Conservation (phyloP, 768 basidiomycete species). For the Leccinum rimulosum region DNA sequence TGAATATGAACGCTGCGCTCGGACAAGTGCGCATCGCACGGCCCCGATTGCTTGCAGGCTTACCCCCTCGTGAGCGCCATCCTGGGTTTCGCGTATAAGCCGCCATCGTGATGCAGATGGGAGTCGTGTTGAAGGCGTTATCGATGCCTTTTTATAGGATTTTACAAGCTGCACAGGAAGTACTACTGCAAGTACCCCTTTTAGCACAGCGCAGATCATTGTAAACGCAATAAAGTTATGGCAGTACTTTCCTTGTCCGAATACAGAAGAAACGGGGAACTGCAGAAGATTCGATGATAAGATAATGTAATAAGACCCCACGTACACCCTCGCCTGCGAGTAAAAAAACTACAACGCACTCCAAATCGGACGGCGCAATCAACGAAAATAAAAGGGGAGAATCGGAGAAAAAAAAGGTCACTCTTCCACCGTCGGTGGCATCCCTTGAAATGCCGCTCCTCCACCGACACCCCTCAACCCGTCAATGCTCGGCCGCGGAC, state of each 20-base stretch:
- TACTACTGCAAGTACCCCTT: not conserved
- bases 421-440: slow-evolving; percentile 29
- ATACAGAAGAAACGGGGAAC: slow-evolving; percentile 1
- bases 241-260: not conserved
- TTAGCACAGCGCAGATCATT: slow-evolving; percentile 11
- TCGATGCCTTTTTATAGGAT: not conserved
- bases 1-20: slow-evolving; percentile 15
- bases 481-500: slow-evolving; percentile 75
- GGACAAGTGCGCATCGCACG: not conserved
- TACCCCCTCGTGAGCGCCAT: slow-evolving; percentile 18
- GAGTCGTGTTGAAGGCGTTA: not conserved
- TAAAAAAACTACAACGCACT: not conserved
- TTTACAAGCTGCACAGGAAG: slow-evolving; percentile 1
- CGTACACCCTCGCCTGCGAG: slow-evolving; percentile 23
- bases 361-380: not conserved
- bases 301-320: slow-evolving; percentile 15
- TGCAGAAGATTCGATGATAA: slow-evolving; percentile 24
- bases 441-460: slow-evolving; percentile 18
- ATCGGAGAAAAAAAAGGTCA: slow-evolving; percentile 4
- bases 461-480: slow-evolving; percentile 16
- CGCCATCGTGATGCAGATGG: slow-evolving; percentile 16
- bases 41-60: slow-evolving; percentile 1
- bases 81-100: slow-evolving; percentile 8
- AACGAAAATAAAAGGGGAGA: not conserved
- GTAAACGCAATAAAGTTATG: not conserved